Evolutionary conservation across 208 protist species (phyloP).

Genomic region (Acanthamoeba polyphaga): DNA sequence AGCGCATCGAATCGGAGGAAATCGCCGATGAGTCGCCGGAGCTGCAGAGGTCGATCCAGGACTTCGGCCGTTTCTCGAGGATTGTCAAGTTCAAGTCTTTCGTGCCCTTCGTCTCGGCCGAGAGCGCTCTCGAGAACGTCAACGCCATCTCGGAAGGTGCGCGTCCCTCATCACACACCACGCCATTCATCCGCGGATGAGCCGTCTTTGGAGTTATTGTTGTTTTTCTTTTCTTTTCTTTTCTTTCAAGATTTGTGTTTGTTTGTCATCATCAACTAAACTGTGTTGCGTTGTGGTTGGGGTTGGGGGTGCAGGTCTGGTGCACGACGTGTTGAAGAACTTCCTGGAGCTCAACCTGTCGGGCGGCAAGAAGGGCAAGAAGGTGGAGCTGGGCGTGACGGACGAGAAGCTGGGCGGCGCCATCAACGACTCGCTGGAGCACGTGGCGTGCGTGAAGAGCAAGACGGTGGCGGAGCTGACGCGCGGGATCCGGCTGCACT

Average conservation of each 20-base stretch:
- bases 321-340: constrained; percentile 91
- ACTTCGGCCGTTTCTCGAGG: constrained; percentile 96
- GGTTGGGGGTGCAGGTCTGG: too few relatives aligned
- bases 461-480: constrained; percentile 92
- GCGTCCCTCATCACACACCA: too few relatives aligned
- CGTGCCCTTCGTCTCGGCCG: constrained; percentile 96
- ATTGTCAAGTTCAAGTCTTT: constrained; percentile 97
- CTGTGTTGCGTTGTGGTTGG: too few relatives aligned
- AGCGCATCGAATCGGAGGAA: constrained; percentile 95
- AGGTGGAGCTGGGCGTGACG: constrained; percentile 95
- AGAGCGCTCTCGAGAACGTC: constrained; percentile 98
- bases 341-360: constrained; percentile 97
- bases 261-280: too few relatives aligned
- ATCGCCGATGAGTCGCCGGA: constrained; percentile 89
- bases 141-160: constrained; percentile 97
- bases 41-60: constrained; percentile 95
- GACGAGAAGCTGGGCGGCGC: constrained; percentile 96
- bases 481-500: constrained; percentile 97
- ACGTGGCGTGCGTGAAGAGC: constrained; percentile 75
- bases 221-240: background rate
- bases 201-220: background rate
- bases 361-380: constrained; percentile 91
- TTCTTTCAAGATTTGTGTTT: too few relatives aligned
- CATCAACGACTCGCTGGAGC: constrained; percentile 87
- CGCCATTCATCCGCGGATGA: too few relatives aligned